A percentile compares a stretch with the other conserved stretches of the same genome.
Conservation (phyloP, 2,329 filamentous ascomycete genomes). For the Sclerotinia trifoliorum region DNA sequence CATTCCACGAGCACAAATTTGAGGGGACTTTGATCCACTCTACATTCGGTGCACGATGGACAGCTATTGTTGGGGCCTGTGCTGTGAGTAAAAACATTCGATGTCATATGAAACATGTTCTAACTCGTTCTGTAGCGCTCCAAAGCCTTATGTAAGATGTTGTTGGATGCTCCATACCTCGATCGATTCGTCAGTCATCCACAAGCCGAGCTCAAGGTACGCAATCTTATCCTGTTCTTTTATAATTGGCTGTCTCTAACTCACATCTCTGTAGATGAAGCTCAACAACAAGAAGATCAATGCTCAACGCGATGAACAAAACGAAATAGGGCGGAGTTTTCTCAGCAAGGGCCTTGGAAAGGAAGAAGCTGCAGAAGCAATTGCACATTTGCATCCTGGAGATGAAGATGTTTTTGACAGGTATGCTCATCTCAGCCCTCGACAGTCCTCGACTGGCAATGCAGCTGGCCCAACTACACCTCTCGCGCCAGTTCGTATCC, state of each 20-base stretch:
- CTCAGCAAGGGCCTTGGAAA: conserved; percentile 21
- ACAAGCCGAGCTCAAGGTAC: conserved; percentile 29
- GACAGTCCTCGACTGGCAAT: not conserved
- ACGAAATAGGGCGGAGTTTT: conserved; percentile 30
- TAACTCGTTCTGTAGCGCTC: conserved; percentile 4
- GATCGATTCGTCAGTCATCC: conserved; percentile 30
- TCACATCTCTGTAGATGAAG: conserved; percentile 29
- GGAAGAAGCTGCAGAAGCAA: not conserved
- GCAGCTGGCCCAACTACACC: not conserved
- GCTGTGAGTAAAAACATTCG: conserved; percentile 23
- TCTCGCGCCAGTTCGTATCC: not conserved
- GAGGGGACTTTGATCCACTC: conserved; percentile 14
- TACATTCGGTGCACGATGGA: conserved; percentile 26
- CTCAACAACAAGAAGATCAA: conserved; percentile 35
- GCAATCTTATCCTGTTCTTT: not conserved
- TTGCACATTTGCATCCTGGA: not conserved
- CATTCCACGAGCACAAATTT: conserved; percentile 24
- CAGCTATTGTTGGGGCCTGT: conserved; percentile 23
- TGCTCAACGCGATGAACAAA: conserved; percentile 32
- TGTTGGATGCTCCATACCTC: conserved; percentile 31
- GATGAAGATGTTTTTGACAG: not conserved
- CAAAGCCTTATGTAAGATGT: conserved; percentile 35
- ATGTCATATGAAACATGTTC: not conserved
- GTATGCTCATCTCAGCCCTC: not conserved
- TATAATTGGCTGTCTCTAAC: not conserved